Evolutionary conservation across 352 stramenopile genomes (phyloP).

Genomic region (Thraustochytrium striatum): DNA sequence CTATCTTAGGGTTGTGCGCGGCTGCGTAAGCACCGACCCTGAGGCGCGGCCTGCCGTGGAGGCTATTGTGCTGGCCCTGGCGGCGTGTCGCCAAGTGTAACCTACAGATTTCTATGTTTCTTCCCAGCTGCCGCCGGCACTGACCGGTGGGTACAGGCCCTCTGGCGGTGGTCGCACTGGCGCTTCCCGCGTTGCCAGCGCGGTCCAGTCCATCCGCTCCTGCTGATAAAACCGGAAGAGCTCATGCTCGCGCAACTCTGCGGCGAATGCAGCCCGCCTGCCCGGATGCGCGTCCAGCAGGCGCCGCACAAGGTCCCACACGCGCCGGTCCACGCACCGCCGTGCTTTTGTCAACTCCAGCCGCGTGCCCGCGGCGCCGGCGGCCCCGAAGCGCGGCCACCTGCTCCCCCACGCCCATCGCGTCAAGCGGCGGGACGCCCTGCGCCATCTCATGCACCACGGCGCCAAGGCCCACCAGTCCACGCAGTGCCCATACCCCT

Average conservation of each 20-base stretch:
- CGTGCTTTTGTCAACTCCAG: neutral
- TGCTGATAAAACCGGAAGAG: slow-evolving; percentile 29
- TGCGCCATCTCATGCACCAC: slow-evolving; percentile 87
- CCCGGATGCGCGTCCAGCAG: neutral
- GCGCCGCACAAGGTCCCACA: slow-evolving; percentile 4
- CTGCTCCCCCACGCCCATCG: neutral
- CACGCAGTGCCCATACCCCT: slow-evolving; percentile 90
- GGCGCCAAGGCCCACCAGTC: slow-evolving; percentile 91
- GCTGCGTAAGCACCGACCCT: no score
- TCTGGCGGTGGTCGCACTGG: neutral
- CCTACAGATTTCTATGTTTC: no score
- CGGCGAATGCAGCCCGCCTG: neutral
- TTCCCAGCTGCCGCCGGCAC: no score
- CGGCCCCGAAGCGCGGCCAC: neutral
- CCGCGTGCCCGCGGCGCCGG: neutral
- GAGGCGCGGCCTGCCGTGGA: no score
- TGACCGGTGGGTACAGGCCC: neutral
- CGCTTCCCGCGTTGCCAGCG: neutral
- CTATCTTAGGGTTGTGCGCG: no score
- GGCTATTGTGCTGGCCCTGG: no score
- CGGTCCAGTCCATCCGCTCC: neutral
- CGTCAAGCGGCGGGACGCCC: slow-evolving; percentile 55
- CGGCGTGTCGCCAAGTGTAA: no score
- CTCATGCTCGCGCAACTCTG: neutral
- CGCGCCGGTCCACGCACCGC: slow-evolving; percentile 2